Evolutionary conservation across 2,329 filamentous ascomycete species (phyloP).

Genomic region (Alternaria infectoria): DNA sequence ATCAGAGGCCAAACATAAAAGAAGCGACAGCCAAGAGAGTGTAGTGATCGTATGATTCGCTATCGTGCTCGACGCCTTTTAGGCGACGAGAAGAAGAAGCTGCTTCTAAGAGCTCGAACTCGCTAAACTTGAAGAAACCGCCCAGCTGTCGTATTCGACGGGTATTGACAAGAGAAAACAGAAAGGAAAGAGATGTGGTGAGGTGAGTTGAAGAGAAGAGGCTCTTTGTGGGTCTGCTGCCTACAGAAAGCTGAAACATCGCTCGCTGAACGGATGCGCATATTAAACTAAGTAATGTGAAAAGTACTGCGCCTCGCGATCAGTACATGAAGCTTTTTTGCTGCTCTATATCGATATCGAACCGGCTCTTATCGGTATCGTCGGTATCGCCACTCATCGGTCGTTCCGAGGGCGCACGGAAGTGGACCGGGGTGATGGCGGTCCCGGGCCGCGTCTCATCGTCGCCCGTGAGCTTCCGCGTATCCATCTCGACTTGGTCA

Average conservation of each 20-base stretch:
- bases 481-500: slow-evolving; percentile 45
- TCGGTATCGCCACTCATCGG: slow-evolving; percentile 45
- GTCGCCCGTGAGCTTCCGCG: slow-evolving; percentile 35
- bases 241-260: slow-evolving; percentile 19
- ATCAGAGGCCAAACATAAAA: not conserved
- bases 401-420: slow-evolving; percentile 27
- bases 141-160: slow-evolving; percentile 20
- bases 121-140: slow-evolving; percentile 19
- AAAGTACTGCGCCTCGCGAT: slow-evolving; percentile 24
- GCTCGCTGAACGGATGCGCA: slow-evolving; percentile 20
- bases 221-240: slow-evolving; percentile 20
- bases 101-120: slow-evolving; percentile 2
- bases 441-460: slow-evolving; percentile 34
- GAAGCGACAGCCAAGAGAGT: not conserved
- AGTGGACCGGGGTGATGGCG: slow-evolving; percentile 22
- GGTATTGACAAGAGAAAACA: slow-evolving; percentile 17
- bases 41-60: slow-evolving; percentile 8
- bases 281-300: slow-evolving; percentile 20
- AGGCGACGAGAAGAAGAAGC: slow-evolving; percentile 1
- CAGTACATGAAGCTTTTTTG: slow-evolving; percentile 47
- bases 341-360: slow-evolving; percentile 43
- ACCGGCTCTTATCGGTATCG: slow-evolving; percentile 43
- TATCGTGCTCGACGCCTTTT: slow-evolving; percentile 7
- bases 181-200: slow-evolving; percentile 16
- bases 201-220: slow-evolving; percentile 20